A percentile compares a stretch with the other conserved stretches of the same genome.
Evolutionary conservation across 2,329 filamentous ascomycete genomes (phyloP).

Genomic region (Apiospora pterosperma): DNA sequence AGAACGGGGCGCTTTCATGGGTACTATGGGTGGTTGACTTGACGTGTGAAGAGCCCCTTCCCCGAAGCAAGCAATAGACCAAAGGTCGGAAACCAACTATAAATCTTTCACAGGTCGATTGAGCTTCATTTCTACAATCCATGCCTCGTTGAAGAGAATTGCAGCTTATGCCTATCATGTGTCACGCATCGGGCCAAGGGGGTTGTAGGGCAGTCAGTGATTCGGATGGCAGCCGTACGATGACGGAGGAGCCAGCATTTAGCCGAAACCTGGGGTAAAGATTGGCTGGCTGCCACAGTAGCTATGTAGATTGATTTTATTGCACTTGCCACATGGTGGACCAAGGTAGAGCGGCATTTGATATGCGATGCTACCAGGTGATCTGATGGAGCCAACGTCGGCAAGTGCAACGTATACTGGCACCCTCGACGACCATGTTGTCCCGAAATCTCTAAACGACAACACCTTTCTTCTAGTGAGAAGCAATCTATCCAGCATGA

Average conservation of each 20-base stretch:
- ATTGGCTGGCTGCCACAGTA: not conserved
- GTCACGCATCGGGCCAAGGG: not conserved
- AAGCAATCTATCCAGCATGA: not conserved
- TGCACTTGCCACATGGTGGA: not conserved
- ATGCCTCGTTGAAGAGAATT: not conserved
- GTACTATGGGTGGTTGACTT: not conserved
- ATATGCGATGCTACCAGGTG: not conserved
- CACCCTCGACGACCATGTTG: not conserved
- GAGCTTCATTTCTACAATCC: not conserved
- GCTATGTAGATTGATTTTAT: not conserved
- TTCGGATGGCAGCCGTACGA: not conserved
- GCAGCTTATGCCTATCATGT: not conserved
- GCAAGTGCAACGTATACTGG: not conserved
- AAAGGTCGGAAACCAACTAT: not conserved
- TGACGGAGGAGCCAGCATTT: not conserved
- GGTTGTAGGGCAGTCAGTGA: not conserved
- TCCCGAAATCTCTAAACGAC: not conserved
- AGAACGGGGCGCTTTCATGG: not conserved
- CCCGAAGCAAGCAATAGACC: not conserved
- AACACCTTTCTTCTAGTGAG: not conserved
- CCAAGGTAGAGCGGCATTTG: not conserved
- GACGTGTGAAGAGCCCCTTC: not conserved
- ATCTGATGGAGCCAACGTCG: not conserved
- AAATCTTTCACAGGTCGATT: not conserved
- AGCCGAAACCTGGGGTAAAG: constrained; percentile 1